These are phyloP conservation scores for Alternaria conjuncta DNA, from an alignment of 2,329 filamentous ascomycete species.

Conservation along the genomic window DNA sequence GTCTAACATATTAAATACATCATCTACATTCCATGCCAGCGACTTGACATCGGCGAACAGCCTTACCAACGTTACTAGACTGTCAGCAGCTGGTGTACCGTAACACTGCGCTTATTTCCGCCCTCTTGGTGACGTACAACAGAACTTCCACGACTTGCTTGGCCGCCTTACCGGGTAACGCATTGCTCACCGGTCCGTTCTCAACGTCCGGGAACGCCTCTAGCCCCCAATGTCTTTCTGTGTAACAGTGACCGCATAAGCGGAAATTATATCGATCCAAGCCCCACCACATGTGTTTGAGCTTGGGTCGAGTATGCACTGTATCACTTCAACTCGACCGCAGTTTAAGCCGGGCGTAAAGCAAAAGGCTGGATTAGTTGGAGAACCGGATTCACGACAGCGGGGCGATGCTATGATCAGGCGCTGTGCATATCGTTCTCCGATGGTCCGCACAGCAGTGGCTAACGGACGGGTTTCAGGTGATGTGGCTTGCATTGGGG, in stretches of 20 bases:
- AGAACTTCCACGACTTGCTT: not conserved
- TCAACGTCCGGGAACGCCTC: not conserved
- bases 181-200: not conserved
- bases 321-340: not conserved
- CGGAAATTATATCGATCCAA: not conserved
- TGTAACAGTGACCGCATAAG: not conserved
- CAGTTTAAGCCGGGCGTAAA: not conserved
- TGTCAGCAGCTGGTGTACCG: not conserved
- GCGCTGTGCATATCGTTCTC: not conserved
- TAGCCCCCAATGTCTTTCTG: not conserved
- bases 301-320: not conserved
- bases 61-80: not conserved
- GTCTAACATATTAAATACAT: not conserved
- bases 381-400: not conserved
- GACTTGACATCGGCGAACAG: not conserved
- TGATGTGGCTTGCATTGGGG: not conserved
- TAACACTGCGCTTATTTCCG: not conserved
- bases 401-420: not conserved
- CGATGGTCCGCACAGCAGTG: not conserved
- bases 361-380: not conserved
- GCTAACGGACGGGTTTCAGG: too few relatives aligned
- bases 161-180: not conserved
- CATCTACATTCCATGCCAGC: not conserved
- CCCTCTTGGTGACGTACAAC: not conserved
- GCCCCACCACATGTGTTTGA: not conserved